Evolutionary conservation across 2,329 filamentous ascomycete species (phyloP).

Genomic region (Exutisphaerella laricina): DNA sequence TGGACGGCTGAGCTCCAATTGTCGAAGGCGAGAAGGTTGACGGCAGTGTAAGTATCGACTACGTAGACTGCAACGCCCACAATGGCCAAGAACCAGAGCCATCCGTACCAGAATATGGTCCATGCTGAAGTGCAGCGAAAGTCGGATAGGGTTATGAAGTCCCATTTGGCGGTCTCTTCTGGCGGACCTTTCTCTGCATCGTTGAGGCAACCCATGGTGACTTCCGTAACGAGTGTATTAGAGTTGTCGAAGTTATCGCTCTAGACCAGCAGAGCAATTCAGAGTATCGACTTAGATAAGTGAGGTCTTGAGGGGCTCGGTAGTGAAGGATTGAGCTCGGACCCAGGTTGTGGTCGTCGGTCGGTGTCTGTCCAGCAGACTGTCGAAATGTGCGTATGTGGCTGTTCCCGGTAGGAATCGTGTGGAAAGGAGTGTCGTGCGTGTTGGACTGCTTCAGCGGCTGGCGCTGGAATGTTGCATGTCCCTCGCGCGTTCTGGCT

Average conservation of each 20-base stretch:
- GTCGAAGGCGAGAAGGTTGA: constrained; percentile 85
- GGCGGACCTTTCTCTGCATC: constrained; percentile 36
- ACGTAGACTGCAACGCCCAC: constrained; percentile 79
- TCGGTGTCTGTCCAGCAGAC: constrained; percentile 21
- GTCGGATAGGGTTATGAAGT: constrained; percentile 71
- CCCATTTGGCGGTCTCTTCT: constrained; percentile 62
- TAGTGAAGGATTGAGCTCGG: constrained; percentile 5
- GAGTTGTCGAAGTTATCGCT: constrained; percentile 6
- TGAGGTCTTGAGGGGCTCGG: not conserved
- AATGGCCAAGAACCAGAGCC: constrained; percentile 73
- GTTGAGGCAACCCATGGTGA: constrained; percentile 33
- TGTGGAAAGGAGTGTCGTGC: constrained; percentile 6
- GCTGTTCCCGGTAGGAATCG: constrained; percentile 1
- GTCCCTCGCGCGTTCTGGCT: not conserved
- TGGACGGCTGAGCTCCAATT: constrained; percentile 80
- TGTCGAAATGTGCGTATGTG: constrained; percentile 3
- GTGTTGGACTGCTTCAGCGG: constrained; percentile 4
- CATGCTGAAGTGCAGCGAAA: constrained; percentile 80
- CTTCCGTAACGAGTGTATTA: constrained; percentile 1
- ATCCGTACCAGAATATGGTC: constrained; percentile 72
- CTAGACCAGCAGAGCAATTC: constrained; percentile 15
- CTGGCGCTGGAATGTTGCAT: constrained; percentile 6
- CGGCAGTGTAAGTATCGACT: constrained; percentile 87
- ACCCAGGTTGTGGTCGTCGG: too few species aligned
- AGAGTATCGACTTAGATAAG: not conserved